Evolutionary conservation across 345 rosid species (phyloP).

Genomic region (Populus euphratica): DNA sequence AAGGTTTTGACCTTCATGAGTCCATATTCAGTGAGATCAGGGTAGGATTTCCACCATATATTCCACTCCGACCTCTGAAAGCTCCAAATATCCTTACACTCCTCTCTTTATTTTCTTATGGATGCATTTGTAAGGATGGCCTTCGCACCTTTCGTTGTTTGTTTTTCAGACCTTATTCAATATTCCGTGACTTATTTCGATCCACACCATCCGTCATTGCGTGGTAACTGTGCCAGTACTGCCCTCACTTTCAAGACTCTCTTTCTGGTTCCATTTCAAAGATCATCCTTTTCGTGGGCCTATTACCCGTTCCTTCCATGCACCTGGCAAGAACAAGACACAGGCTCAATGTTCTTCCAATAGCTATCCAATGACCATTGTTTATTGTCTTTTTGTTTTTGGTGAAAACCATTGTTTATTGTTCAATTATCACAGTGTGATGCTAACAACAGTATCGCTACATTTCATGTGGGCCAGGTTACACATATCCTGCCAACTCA

Average conservation of each 20-base stretch:
- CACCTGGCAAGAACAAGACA: slow-evolving; percentile 5
- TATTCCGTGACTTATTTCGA: neutral
- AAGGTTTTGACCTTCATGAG: neutral
- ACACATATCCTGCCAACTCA: slow-evolving; percentile 11
- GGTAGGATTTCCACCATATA: neutral
- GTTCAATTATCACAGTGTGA: neutral
- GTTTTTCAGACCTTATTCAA: neutral
- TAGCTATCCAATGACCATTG: neutral
- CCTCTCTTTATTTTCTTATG: neutral
- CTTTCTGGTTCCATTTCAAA: neutral
- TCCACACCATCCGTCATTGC: neutral
- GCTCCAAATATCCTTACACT: neutral
- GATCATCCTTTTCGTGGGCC: neutral
- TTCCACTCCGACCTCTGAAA: neutral
- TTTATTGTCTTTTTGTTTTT: too few species aligned
- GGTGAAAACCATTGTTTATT: neutral
- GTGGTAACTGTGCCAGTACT: neutral
- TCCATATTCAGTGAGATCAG: neutral
- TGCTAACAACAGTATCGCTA: slow-evolving; percentile 1
- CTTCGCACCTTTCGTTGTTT: neutral
- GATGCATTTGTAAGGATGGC: neutral
- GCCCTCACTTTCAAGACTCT: neutral
- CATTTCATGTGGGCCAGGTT: slow-evolving; percentile 2
- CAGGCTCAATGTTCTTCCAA: neutral
- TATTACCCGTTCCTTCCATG: neutral